Evolutionary conservation across 345 rosid species (phyloP).

Genomic region (Trapa incisa): DNA sequence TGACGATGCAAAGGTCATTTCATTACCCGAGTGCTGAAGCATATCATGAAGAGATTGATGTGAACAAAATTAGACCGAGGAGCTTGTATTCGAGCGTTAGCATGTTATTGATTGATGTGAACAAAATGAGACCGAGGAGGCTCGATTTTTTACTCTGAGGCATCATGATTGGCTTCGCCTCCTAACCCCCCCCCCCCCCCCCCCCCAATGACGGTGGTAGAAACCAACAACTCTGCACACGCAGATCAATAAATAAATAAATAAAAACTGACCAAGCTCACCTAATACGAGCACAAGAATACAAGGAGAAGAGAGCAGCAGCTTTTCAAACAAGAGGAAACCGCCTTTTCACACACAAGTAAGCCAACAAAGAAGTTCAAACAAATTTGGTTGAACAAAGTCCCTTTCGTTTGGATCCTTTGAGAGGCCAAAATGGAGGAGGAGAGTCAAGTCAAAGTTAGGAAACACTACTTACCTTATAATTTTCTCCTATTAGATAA

Average conservation of each 20-base stretch:
- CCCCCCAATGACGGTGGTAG: constrained; percentile 19
- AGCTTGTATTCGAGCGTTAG: too few species aligned
- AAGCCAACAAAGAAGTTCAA: background rate
- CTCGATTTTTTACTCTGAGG: too few species aligned
- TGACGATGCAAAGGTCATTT: too few species aligned
- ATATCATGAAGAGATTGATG: too few species aligned
- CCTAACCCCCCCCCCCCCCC: constrained; percentile 9
- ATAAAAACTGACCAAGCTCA: background rate
- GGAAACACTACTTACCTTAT: too few species aligned
- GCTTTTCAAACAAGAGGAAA: constrained; percentile 16
- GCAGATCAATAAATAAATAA: background rate
- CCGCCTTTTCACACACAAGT: background rate
- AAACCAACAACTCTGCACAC: constrained; percentile 10
- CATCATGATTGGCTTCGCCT: constrained; percentile 13
- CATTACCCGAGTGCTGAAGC: too few species aligned
- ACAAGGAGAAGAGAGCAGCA: background rate
- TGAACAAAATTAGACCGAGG: too few species aligned
- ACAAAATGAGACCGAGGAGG: too few species aligned
- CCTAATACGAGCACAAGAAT: constrained; percentile 12
- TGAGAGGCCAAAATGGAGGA: too few species aligned
- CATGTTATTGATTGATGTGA: too few species aligned
- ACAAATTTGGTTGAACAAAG: constrained; percentile 1
- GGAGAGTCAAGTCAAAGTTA: too few species aligned
- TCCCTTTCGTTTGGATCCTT: background rate
- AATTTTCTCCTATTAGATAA: too few species aligned